phyloP scores from a whole-genome alignment of 208 protist genomes.

The Trypanosoma vivax region DNA sequence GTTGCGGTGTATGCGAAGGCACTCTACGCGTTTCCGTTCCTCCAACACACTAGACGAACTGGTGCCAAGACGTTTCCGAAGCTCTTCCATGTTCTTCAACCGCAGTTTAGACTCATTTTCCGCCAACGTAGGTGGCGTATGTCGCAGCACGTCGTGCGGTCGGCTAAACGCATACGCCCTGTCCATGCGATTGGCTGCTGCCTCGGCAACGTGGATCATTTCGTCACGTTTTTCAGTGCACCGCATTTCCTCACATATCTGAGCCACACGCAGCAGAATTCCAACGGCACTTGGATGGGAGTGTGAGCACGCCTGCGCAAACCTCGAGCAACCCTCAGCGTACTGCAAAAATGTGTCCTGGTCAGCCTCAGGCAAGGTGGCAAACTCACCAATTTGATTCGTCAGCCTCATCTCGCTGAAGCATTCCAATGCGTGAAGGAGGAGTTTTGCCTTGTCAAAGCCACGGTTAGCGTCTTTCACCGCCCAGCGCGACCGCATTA shows the following conservation, averaged over 20 bases:
- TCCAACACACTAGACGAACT: conserved; percentile 42
- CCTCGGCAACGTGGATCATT: conserved; percentile 71
- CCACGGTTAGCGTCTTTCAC: conserved; percentile 78
- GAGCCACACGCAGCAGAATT: conserved; percentile 63
- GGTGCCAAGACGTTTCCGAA: conserved; percentile 50
- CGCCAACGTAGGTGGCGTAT: conserved; percentile 27
- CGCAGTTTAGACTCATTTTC: conserved; percentile 25
- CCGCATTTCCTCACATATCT: conserved; percentile 87
- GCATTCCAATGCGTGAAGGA: conserved; percentile 80
- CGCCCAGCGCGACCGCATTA: conserved; percentile 72
- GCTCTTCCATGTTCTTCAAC: conserved; percentile 26
- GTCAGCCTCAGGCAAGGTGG: conserved; percentile 58
- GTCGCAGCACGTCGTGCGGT: conserved; percentile 25
- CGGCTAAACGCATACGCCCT: conserved; percentile 71
- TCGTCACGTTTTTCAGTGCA: conserved; percentile 80
- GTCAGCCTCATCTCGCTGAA: conserved; percentile 80
- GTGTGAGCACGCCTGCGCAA: conserved; percentile 71
- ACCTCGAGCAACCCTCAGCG: conserved; percentile 64
- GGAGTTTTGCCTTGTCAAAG: conserved; percentile 82
- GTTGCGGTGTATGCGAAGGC: conserved; percentile 44
- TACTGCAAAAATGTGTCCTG: conserved; percentile 87
- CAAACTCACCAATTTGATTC: conserved; percentile 55
- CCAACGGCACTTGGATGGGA: conserved; percentile 78
- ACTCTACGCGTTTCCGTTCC: conserved; percentile 19
- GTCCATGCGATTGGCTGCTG: conserved; percentile 57